Evolutionary conservation across 495 filamentous ascomycete species (phyloP), one percentile per base, ranked within the genome.

Genomic region (Penicillium egyptiacum): DNA sequence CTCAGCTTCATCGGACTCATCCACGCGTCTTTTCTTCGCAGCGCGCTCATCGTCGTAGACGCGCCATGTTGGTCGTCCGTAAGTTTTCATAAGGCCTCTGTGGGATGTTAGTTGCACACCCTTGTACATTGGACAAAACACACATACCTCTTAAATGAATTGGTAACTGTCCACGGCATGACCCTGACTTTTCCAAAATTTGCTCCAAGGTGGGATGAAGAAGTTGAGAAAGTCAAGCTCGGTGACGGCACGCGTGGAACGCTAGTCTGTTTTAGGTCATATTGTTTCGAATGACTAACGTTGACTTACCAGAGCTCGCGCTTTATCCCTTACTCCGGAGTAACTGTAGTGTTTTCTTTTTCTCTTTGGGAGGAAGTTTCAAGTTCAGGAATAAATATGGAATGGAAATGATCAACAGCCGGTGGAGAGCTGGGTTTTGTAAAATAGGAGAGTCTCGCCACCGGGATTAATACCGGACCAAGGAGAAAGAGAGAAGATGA

Each of bases 121-220:
- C 12, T 8, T 17, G 43, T 20, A 14, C 19, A 25, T 19, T 46
- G 22, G 5, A 30, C 10, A 42, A n/a, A n/a, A 16, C 2, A 20
- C 16, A 58, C 65, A 20, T 71, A 82, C 79, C 79, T 74, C 70
- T 80, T 82, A 53, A 81, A 82, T 60, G 79, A 82, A 72, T 82
- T 82, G 61, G 79, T 81, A 57, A 82, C 79, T 56, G 78, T 81
- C 70, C 77, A 82, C 70, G 79, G 78, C 79, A 82, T 82, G 62
- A 68, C 72, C 68, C 64, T 69, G 57, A 59, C 63, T 59, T 43
- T 53, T 25, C 41, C 30, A 30, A 45, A 46, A 39, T 16, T 40
- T 23, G 35, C 35, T 26, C 47, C 56, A 59, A 49, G 42, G 47
- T 64, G 57, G 63, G 47, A 57, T 54, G 51, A 44, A 28, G 20